phyloP scores from a whole-genome alignment of 2,329 filamentous ascomycete species.

The Orbilia javanica region DNA sequence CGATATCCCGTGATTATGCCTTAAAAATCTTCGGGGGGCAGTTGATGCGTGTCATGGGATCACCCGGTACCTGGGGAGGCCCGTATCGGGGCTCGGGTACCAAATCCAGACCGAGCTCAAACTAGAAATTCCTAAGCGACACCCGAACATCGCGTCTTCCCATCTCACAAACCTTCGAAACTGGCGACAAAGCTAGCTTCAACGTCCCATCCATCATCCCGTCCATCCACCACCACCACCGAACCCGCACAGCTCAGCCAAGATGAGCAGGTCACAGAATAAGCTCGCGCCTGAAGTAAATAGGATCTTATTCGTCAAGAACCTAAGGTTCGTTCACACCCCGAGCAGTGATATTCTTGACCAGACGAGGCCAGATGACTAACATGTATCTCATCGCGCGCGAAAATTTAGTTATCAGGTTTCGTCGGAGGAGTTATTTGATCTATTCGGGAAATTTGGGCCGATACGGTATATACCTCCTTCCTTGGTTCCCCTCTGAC shows the following conservation, averaged over 20 bases:
- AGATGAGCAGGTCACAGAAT: slow-evolving; percentile 88
- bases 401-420: slow-evolving; percentile 96
- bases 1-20: not conserved
- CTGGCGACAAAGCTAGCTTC: not conserved
- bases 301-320: slow-evolving; percentile 99
- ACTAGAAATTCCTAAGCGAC: slow-evolving; percentile 41
- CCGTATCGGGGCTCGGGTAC: not conserved
- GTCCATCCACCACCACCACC: not conserved
- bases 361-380: slow-evolving; percentile 6
- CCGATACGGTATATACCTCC: slow-evolving; percentile 81
- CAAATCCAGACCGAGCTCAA: slow-evolving; percentile 17
- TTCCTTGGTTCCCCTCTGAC: not conserved
- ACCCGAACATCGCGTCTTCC: slow-evolving; percentile 38
- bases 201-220: not conserved
- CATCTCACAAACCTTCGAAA: slow-evolving; percentile 22
- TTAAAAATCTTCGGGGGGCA: not conserved
- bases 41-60: not conserved
- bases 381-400: slow-evolving; percentile 18
- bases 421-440: slow-evolving; percentile 95
- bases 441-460: slow-evolving; percentile 97
- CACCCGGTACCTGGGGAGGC: not conserved
- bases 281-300: slow-evolving; percentile 99
- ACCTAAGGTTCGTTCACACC: slow-evolving; percentile 80
- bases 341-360: not conserved
- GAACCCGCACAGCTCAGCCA: slow-evolving; percentile 67